A percentile compares a stretch with the other conserved stretches of the same genome.
Conservation (phyloP, 2,329 filamentous ascomycete genomes). For the Ophiostoma sp. region DNA sequence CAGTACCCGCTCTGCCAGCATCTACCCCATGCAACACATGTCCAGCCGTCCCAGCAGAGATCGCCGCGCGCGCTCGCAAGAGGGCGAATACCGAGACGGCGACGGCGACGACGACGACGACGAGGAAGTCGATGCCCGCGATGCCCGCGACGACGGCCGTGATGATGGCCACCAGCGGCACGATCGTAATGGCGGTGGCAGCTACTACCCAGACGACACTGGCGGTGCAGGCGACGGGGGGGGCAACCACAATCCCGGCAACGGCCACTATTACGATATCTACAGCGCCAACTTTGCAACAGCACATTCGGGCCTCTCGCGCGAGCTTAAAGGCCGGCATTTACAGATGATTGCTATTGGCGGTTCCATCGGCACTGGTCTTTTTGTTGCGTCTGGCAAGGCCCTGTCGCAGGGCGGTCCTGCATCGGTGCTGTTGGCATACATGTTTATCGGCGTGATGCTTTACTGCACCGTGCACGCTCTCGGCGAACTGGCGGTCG, state of each 20-base stretch:
- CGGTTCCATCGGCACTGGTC: constrained; percentile 81
- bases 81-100: not conserved
- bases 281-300: constrained; percentile 63
- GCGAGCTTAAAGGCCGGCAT: constrained; percentile 77
- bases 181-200: constrained; percentile 6
- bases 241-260: constrained; percentile 12
- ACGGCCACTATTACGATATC: constrained; percentile 50
- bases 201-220: not conserved
- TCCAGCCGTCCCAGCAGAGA: not conserved
- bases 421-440: constrained; percentile 72
- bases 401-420: constrained; percentile 69
- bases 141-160: not conserved
- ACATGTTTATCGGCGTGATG: constrained; percentile 75
- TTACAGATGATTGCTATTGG: constrained; percentile 97
- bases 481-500: constrained; percentile 82
- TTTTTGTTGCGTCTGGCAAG: constrained; percentile 78
- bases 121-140: constrained; percentile 6
- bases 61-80: not conserved
- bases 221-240: not conserved
- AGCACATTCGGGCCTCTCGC: constrained; percentile 66
- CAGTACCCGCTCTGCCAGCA: constrained; percentile 11
- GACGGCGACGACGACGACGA: constrained; percentile 1
- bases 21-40: constrained; percentile 22
- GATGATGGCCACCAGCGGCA: constrained; percentile 7
- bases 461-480: constrained; percentile 89